Evolutionary conservation across 345 rosid species (phyloP).

Genomic region (Cochlearia excelsa): DNA sequence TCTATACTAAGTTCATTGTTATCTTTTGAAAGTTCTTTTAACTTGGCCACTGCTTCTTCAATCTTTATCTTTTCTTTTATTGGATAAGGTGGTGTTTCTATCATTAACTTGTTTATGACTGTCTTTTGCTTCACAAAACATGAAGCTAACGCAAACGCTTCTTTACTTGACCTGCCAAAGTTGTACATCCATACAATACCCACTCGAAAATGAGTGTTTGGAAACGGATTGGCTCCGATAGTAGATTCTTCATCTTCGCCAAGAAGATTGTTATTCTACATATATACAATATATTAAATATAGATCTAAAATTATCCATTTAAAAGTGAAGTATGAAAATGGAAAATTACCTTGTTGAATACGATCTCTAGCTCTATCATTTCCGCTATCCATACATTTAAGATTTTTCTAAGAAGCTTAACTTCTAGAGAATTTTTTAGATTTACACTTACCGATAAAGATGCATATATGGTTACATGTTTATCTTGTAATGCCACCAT

Average conservation of each 20-base stretch:
- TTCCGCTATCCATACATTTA: background rate
- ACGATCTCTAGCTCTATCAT: conserved; percentile 6
- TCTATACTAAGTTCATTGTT: background rate
- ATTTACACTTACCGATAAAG: conserved; percentile 21
- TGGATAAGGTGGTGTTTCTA: conserved; percentile 38
- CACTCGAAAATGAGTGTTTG: background rate
- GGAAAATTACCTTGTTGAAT: background rate
- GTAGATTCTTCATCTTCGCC: background rate
- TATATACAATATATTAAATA: background rate
- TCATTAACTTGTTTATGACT: conserved; percentile 17
- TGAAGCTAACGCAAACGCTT: conserved; percentile 7
- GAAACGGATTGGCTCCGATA: background rate
- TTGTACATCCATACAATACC: conserved; percentile 13
- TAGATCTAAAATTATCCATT: no score
- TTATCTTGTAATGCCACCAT: background rate
- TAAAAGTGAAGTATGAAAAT: no score
- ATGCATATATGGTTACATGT: background rate
- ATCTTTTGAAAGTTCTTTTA: background rate
- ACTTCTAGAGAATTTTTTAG: conserved; percentile 12
- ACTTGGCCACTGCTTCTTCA: conserved; percentile 5
- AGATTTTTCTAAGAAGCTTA: conserved; percentile 10
- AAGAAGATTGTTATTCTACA: conserved; percentile 3
- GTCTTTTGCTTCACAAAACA: background rate
- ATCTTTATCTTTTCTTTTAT: conserved; percentile 34
- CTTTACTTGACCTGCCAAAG: conserved; percentile 6